Conservation (phyloP, 257 asterid genomes). For the Forsythia viridissima region DNA sequence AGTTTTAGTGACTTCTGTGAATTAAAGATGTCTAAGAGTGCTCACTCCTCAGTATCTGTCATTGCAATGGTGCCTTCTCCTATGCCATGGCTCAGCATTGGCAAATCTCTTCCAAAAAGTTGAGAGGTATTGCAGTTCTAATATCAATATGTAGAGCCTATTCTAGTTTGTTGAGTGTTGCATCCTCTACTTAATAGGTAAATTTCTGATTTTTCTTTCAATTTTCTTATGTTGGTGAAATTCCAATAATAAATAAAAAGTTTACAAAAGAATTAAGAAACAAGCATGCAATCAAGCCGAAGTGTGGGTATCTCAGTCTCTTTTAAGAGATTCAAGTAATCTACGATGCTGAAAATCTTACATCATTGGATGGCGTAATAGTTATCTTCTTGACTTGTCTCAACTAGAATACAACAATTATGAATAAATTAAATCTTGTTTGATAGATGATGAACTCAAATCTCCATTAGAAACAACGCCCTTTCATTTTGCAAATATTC, state of each 20-base stretch:
- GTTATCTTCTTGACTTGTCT: neutral
- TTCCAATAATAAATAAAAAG: too few relatives aligned
- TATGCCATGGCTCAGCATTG: neutral
- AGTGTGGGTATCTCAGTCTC: too few relatives aligned
- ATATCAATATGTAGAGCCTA: neutral
- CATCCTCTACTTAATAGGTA: neutral
- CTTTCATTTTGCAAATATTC: too few relatives aligned
- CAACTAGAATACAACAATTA: neutral
- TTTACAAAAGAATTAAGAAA: neutral
- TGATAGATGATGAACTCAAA: neutral
- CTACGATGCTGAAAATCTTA: too few relatives aligned
- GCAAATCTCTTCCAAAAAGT: neutral
- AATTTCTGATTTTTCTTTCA: neutral
- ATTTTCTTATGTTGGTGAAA: neutral
- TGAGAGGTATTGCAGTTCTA: neutral
- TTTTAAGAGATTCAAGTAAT: too few relatives aligned
- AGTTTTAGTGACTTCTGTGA: neutral
- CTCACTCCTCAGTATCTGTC: constrained; percentile 56
- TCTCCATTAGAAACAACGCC: too few relatives aligned
- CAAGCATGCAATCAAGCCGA: neutral
- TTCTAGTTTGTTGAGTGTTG: neutral
- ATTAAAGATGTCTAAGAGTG: constrained; percentile 28
- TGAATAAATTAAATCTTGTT: too few relatives aligned
- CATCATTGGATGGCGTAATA: too few relatives aligned
- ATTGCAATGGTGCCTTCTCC: constrained; percentile 29